Base-by-base conservation (phyloP, 2,329 filamentous ascomycete species). In the Lasiodiplodia hormozganensis region DNA sequence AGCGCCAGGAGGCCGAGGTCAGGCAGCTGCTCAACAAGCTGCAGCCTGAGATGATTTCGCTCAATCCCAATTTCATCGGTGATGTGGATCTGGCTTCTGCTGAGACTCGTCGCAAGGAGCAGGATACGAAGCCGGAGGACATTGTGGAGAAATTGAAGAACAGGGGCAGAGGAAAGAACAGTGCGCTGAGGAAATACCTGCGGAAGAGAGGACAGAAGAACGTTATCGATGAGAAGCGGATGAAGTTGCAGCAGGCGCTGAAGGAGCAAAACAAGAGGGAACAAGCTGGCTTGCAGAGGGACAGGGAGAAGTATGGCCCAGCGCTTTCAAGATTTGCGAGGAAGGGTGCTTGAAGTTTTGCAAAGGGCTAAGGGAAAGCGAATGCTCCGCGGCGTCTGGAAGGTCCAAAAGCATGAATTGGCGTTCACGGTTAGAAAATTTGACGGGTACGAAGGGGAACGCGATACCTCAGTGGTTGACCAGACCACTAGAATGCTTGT, bases 31-130 rank as follows among this genome's bases (percentile, higher is more conserved):
- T 99, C 74, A 97, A 96, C 85, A 99, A 99, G 84, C 85, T 99
- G 58, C 89, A 94, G 75, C 95, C 96, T 3, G 95, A 97, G 77
- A 99, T 98, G 93, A 99, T 99, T 71, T 92, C 93, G 1, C 85
- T 99, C 25, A 91, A 99, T 77, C 95, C 96, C 73, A 92, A 96
- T 80, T 96, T 94, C 77, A 89, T 99, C 74, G 96, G 96, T 67
- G 93, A 90, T 73, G 85, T 99, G 38, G 94, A 99, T 77, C 84
- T 94, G 68, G 88, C 92, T 62, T 93, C 91, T 43, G 89, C 94
- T 70, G 87, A 92, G 82, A 90, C 96, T 83, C 86, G 90, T 60
- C 86, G 89, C 75, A 89, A 89, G 31, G 93, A 96, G 75, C 86
- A 96, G 51, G 95, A 98, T 73, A 85, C 88, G 10, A 90, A 90